Percentiles rank a stretch among this genome's conserved stretches.
These are phyloP conservation scores for Leishmania braziliensis DNA, from an alignment of 208 protist genomes.

Conservation along the genomic window DNA sequence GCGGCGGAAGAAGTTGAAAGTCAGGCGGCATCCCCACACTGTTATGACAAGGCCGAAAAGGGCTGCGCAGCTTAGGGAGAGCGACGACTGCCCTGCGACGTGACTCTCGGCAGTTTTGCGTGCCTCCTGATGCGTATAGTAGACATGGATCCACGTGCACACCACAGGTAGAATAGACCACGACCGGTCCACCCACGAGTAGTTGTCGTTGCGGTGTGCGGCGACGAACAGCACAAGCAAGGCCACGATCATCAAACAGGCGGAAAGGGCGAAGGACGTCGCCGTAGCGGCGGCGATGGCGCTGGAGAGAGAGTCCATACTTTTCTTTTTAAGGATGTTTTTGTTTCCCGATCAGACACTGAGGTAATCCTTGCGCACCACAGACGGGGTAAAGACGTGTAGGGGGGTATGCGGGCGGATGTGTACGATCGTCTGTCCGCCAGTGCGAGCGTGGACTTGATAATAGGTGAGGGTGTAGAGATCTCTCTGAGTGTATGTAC, in stretches of 20 bases:
- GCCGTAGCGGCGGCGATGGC: constrained; percentile 8
- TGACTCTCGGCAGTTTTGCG: not conserved
- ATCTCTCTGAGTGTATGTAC: not conserved
- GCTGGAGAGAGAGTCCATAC: constrained; percentile 4
- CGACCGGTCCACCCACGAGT: constrained; percentile 80
- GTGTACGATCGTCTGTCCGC: not conserved
- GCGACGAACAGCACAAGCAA: constrained; percentile 54
- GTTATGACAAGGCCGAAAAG: constrained; percentile 62
- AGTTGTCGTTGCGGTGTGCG: constrained; percentile 61
- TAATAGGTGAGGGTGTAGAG: too few relatives aligned
- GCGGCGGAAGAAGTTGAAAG: constrained; percentile 71
- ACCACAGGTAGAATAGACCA: constrained; percentile 80
- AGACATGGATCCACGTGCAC: constrained; percentile 68
- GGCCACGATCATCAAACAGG: constrained; percentile 46
- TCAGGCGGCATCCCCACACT: constrained; percentile 73
- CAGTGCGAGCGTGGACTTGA: not conserved
- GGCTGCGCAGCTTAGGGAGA: constrained; percentile 23
- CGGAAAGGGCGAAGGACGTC: constrained; percentile 30
- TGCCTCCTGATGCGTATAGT: constrained; percentile 27
- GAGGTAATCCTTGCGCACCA: not conserved
- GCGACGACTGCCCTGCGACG: not conserved
- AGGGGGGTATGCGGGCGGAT: not conserved
- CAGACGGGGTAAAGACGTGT: not conserved
- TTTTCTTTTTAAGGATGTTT: not conserved
- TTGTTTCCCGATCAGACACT: not conserved